A percentile compares a stretch with the other conserved stretches of the same genome.
Evolutionary conservation across 345 rosid genomes (phyloP).

Genomic region (Euphorbia peplus): DNA sequence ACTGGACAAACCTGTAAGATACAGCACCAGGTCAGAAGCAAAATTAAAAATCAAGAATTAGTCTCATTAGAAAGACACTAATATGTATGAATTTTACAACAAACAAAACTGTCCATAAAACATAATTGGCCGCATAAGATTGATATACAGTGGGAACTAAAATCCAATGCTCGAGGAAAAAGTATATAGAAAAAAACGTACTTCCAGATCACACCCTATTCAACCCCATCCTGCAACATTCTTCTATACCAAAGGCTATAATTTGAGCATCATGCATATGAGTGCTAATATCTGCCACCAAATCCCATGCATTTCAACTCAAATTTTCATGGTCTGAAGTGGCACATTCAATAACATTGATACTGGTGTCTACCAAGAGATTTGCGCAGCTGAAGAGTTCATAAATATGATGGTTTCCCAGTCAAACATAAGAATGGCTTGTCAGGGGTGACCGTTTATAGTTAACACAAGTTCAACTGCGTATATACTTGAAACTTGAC

Average conservation of each 20-base stretch:
- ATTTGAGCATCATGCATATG: background rate
- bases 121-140: background rate
- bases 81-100: background rate
- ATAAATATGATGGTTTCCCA: background rate
- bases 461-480: background rate
- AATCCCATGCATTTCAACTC: background rate
- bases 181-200: background rate
- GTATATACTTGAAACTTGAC: background rate
- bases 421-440: background rate
- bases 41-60: slow-evolving; percentile 8
- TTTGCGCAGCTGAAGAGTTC: background rate
- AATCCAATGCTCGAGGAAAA: background rate
- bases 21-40: slow-evolving; percentile 9
- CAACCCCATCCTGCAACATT: background rate
- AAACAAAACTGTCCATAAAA: slow-evolving; percentile 3
- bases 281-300: background rate
- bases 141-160: background rate
- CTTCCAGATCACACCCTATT: background rate
- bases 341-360: background rate
- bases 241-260: background rate
- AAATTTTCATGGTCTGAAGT: background rate
- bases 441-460: background rate
- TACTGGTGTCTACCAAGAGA: background rate
- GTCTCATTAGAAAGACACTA: background rate
- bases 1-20: slow-evolving; percentile 83